Evolutionary conservation across 306 rosid genomes (phyloP), one percentile per base, ranked within the genome.

Genomic region (Castanea sativa): DNA sequence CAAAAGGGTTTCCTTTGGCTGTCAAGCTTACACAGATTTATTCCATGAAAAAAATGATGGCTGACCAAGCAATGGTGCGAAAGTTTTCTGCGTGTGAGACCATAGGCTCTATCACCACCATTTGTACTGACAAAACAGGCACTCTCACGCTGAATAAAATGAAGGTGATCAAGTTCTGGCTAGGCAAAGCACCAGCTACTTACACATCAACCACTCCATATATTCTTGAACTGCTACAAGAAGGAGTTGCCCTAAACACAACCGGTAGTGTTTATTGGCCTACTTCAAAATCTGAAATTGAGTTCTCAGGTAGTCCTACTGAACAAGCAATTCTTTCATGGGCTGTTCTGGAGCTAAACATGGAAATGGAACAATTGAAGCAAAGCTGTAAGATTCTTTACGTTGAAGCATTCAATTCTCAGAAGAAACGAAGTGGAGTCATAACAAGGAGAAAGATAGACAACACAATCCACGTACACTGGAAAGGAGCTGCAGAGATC

Each of bases 11-110:
- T 70, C 82, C 83, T 1, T 4, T 76, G 52, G 79, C 84, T 9
- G 74, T 79, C 21, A 79, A 70, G 1, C 70, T 85, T 0, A 79
- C 84, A 79, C 82, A 68, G 55, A 77, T 86, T 58, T 82, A 82
- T 76, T 76, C 84, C 1, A 79, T 79, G 88, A 85, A 82, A 76
- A 85, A 41, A 69, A 72, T 82, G 86, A 85, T 79, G 84, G 84
- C 27, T 2, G 79, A 82, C 21, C 64, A 82, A 1, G 86, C 86
- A 6, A 72, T 79, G 78, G 88, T 82, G 33, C 5, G 82, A 20
- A 76, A 78, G 71, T 76, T 76, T n/a, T 85, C 78, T 33, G 75
- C 82, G 49, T 82, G 77, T 16, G 86, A 85, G 67, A 85, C 80
- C 21, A 79, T 85, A 74, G 83, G 84, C 25, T 78, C 83, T 71